Base-by-base conservation (phyloP, 768 basidiomycete species). In the Pleurotus sapidus region DNA sequence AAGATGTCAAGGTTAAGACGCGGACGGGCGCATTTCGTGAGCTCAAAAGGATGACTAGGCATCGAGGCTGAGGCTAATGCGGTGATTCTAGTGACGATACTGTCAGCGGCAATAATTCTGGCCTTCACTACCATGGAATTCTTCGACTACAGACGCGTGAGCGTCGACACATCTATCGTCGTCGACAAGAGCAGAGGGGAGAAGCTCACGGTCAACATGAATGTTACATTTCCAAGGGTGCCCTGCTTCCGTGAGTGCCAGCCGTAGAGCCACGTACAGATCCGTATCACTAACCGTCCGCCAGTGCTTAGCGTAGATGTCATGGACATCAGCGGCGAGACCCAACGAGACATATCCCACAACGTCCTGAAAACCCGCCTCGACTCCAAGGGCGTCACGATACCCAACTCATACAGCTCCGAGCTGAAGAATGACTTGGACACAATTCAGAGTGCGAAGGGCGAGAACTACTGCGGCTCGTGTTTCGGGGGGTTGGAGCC, bases 1-100 rank as follows among this genome's bases (percentile, higher is more conserved):
- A 98, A 69, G 97, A 99, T 79, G 97, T 99, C 61, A 98, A 98
- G 77, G 93, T 99, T 75, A 95, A 95, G 81, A 98, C 97, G 34
- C 86, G 95, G 57, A 93, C 91, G 46, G 95, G 92, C 63, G 96
- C 92, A 63, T 78, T 95, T 64, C 78, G 95, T 96, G 64, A 71
- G 91, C 77, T 43, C 49, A 46, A 11, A 45, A 34, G 56, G 51
- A 40, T 60, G 59, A 61, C 53, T 49, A 49, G 27, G 47, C 24
- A 27, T 57, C 49, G 25, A 27, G 9, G 47, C 15, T 7, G 59
- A 46, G 38, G 55, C 24, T 20, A 47, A 7, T 50, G 59, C 62
- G 63, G 34, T 30, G 49, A 9, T 55, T 40, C 9, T 63, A 98
- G 95, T 99, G 72, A 98, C 97, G 24, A 77, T 98, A 64, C 71